Conservation (phyloP, 2,329 filamentous ascomycete genomes). For the Seiridium cupressi region DNA sequence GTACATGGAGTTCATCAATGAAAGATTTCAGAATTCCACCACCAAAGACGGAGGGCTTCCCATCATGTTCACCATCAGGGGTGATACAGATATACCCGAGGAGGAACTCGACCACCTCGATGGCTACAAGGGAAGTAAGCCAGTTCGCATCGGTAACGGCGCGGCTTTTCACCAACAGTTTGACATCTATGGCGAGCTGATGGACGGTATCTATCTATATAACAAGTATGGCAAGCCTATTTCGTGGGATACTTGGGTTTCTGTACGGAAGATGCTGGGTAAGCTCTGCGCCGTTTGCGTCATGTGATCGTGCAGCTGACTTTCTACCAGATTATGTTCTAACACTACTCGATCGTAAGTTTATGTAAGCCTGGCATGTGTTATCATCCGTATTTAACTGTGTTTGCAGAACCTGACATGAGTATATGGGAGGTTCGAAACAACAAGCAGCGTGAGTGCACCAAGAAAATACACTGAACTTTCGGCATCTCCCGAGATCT, state of each 20-base stretch:
- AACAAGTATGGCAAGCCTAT: conserved; percentile 78
- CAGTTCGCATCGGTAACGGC: conserved; percentile 75
- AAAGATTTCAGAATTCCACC: conserved; percentile 64
- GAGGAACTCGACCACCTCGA: conserved; percentile 67
- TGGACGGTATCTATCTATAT: conserved; percentile 75
- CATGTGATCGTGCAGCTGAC: conserved; percentile 12
- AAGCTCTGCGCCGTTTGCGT: conserved; percentile 8
- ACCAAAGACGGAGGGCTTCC: conserved; percentile 61
- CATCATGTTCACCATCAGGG: conserved; percentile 80
- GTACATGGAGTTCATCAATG: conserved; percentile 76
- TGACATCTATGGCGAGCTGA: conserved; percentile 71
- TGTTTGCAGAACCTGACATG: conserved; percentile 64
- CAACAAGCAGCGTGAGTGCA: conserved; percentile 51
- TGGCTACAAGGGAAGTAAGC: conserved; percentile 68
- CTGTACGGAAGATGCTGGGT: conserved; percentile 65
- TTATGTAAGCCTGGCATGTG: background rate
- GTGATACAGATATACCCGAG: conserved; percentile 73
- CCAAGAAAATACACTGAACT: no score
- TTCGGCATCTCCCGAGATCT: no score
- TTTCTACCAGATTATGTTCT: conserved; percentile 60
- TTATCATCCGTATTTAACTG: background rate
- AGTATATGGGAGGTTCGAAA: conserved; percentile 82
- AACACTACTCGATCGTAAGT: conserved; percentile 57
- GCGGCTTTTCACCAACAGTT: conserved; percentile 75
- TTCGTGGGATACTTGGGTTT: conserved; percentile 74